phyloP scores from a whole-genome alignment of 2,329 filamentous ascomycete genomes.

The Colletotrichum paranaense region DNA sequence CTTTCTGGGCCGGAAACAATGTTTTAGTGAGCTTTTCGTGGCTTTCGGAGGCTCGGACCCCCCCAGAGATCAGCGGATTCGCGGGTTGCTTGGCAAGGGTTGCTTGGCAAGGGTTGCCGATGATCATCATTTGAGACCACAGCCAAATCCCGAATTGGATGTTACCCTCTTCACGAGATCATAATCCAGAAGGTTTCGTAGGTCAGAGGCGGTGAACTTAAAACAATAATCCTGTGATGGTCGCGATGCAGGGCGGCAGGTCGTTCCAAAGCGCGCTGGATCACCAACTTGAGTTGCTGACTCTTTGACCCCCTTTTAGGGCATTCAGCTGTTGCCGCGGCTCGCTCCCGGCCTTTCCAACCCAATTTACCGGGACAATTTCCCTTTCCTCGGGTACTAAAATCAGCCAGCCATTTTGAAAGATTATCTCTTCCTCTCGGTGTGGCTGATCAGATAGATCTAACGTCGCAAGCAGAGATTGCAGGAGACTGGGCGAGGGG shows the following conservation, averaged over 20 bases:
- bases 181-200: too few species aligned
- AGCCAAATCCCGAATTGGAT: not conserved
- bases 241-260: not conserved
- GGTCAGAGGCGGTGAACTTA: not conserved
- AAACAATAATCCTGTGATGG: not conserved
- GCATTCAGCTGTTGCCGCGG: not conserved
- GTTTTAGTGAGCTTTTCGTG: not conserved
- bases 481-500: not conserved
- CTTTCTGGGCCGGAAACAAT: not conserved
- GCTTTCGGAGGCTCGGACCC: not conserved
- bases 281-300: too few species aligned
- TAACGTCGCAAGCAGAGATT: not conserved
- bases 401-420: not conserved
- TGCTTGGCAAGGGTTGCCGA: not conserved
- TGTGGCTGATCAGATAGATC: not conserved
- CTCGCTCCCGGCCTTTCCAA: not conserved
- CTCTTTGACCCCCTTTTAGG: not conserved
- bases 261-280: not conserved
- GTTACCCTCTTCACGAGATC: not conserved
- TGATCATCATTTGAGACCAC: conserved; percentile 22
- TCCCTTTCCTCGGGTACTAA: not conserved
- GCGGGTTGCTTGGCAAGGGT: not conserved
- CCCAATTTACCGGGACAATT: not conserved
- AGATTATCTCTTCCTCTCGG: not conserved
- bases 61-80: conserved; percentile 7